Evolutionary conservation across 305 asterid species (phyloP), one percentile per base, ranked within the genome.

Genomic region (Plantago coronopus): DNA sequence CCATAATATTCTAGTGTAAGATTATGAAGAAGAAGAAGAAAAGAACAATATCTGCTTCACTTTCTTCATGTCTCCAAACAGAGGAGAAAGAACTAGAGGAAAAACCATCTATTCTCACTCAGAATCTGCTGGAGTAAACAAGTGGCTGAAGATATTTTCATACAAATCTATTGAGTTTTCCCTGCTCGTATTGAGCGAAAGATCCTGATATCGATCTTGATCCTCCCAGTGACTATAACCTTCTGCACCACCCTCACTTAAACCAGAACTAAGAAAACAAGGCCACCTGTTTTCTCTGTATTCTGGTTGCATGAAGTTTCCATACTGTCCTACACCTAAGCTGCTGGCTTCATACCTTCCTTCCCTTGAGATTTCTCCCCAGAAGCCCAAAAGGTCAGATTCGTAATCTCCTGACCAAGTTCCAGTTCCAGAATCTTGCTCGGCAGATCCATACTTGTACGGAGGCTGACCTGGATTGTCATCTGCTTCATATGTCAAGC

Each of bases 91-190:
- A 15, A 43, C 27, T 9, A 43, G 25, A 37, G 31, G 15, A 58
- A 22, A 43, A 45, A 18, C 38, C 13, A 23, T 1, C 38, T 31
- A 31, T 31, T 49, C 23, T 22, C 18, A 51, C 49, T 53, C 42
- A 9, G 11, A 50, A 9, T 59, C 21, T 37, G 38, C 22, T 1
- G 25, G 45, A 2, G 1, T 31, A 31, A 31, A 31, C 38, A 62
- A 76, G 57, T 57, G 62, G 57, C 71, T 77, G 51, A 71, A 76
- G 56, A 79, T 63, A 44, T 57, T 69, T 19, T 60, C 73, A 38
- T 62, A 77, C n/a, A 68, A 65, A 38, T 68, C 78, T 61, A 56
- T 72, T 73, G 65, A 71, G 17, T 16, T 6, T 57, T 64, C 55
- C 57, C 48, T 56, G 31, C 58, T 54, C 21, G 49, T 57, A 50